Evolutionary conservation across 352 stramenopile species (phyloP).

Genomic region (Globisporangium orthogonon): DNA sequence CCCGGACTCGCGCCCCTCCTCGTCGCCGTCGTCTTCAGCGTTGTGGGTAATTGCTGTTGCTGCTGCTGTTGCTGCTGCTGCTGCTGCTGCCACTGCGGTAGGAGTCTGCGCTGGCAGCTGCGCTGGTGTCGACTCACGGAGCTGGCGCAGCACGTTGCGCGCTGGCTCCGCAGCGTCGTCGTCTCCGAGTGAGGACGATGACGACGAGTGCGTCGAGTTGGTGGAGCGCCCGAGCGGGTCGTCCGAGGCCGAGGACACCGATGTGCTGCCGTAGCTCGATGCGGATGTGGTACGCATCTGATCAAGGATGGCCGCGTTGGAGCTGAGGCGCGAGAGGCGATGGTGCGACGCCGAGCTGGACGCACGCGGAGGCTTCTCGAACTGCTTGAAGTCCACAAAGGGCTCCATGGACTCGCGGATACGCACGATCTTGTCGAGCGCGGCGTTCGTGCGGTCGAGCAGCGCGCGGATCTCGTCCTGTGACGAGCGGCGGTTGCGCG

Average conservation of each 20-base stretch:
- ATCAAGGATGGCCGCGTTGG: slow-evolving; percentile 6
- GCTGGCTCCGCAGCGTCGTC: slow-evolving; percentile 28
- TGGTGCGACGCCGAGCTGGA: slow-evolving; percentile 18
- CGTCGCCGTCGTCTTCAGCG: slow-evolving; percentile 22
- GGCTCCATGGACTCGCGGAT: slow-evolving; percentile 83
- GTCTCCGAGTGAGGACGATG: slow-evolving; percentile 34
- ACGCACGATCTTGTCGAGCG: slow-evolving; percentile 77
- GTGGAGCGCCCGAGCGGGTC: slow-evolving; percentile 30
- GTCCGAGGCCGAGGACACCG: slow-evolving; percentile 35
- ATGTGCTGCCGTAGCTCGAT: slow-evolving; percentile 56
- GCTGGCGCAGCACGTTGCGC: neutral
- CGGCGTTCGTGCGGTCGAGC: slow-evolving; percentile 53
- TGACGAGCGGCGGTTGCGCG: slow-evolving; percentile 33
- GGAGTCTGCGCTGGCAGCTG: too few relatives aligned
- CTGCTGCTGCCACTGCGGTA: too few relatives aligned
- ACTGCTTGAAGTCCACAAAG: slow-evolving; percentile 77
- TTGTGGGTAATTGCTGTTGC: neutral
- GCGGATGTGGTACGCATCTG: slow-evolving; percentile 19
- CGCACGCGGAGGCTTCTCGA: slow-evolving; percentile 36
- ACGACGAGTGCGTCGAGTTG: slow-evolving; percentile 34
- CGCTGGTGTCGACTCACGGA: neutral
- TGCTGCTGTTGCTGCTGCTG: slow-evolving; percentile 8
- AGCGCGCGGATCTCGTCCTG: slow-evolving; percentile 73
- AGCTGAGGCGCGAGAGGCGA: slow-evolving; percentile 10
- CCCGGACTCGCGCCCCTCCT: slow-evolving; percentile 22